Evolutionary conservation across 1,139 yeast genomes (phyloP).

Genomic region (Zygoascus meyerae): DNA sequence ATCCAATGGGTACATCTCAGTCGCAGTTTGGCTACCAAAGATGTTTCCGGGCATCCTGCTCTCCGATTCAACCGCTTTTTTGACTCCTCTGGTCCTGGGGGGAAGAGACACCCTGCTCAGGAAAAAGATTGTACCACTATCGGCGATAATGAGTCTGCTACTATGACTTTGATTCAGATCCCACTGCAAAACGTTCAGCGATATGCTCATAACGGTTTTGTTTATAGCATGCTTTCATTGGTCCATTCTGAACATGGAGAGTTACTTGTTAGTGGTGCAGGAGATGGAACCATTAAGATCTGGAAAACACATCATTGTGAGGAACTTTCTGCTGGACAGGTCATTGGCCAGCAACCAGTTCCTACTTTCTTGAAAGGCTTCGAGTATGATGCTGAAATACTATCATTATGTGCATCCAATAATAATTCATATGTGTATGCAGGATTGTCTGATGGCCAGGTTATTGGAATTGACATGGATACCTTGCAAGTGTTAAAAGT

Average conservation of each 20-base stretch:
- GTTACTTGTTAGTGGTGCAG: conserved; percentile 66
- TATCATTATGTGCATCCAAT: conserved; percentile 47
- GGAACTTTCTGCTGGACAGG: not conserved
- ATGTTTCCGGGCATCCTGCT: conserved; percentile 59
- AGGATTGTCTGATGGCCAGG: conserved; percentile 66
- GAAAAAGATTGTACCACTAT: not conserved
- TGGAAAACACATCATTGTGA: conserved; percentile 45
- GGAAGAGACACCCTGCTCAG: conserved; percentile 39
- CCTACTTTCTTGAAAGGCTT: conserved; percentile 38
- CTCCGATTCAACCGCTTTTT: conserved; percentile 80
- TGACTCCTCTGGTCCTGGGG: conserved; percentile 86
- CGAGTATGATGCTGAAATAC: conserved; percentile 62
- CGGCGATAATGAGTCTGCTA: not conserved
- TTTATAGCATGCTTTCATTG: conserved; percentile 58
- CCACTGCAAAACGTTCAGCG: conserved; percentile 58
- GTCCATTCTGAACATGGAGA: conserved; percentile 33
- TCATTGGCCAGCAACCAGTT: conserved; percentile 5
- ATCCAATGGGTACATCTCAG: conserved; percentile 55
- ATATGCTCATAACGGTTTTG: conserved; percentile 90
- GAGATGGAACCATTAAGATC: conserved; percentile 77
- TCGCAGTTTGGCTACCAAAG: conserved; percentile 26
- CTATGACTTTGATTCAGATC: conserved; percentile 46
- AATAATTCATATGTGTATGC: conserved; percentile 66
- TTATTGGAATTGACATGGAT: conserved; percentile 78
- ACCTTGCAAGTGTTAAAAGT: conserved; percentile 63